Conservation (phyloP, 805 yeast genomes). For the Kodamaea hsintzibuensis region DNA sequence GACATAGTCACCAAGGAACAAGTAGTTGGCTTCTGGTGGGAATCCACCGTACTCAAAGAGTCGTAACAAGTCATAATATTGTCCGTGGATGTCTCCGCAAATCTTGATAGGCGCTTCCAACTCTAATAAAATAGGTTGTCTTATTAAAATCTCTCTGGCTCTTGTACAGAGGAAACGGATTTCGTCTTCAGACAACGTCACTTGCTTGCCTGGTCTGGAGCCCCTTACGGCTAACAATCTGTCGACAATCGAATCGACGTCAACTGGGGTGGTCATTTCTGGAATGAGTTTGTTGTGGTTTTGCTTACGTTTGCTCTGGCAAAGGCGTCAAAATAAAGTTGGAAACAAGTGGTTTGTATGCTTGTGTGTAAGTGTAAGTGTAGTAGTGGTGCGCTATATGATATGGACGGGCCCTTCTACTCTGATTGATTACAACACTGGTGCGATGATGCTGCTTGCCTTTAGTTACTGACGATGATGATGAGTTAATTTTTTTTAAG, state of each 20-base stretch:
- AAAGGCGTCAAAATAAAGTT: not conserved
- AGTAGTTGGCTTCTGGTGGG: slow-evolving; percentile 57
- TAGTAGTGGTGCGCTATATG: not conserved
- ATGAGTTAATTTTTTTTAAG: slow-evolving; percentile 9
- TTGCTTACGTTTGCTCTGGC: not conserved
- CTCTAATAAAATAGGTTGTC: slow-evolving; percentile 93
- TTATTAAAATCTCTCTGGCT: slow-evolving; percentile 97
- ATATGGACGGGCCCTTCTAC: not conserved
- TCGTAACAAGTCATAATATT: slow-evolving; percentile 53
- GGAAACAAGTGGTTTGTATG: not conserved
- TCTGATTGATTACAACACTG: slow-evolving; percentile 8
- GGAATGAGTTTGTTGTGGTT: not conserved
- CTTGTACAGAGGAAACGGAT: slow-evolving; percentile 94
- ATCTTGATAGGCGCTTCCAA: slow-evolving; percentile 96
- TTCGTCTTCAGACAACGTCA: slow-evolving; percentile 89
- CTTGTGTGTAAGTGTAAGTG: not conserved
- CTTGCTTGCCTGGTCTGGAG: slow-evolving; percentile 97
- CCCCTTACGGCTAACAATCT: slow-evolving; percentile 97
- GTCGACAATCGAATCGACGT: slow-evolving; percentile 95
- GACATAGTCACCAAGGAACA: slow-evolving; percentile 60
- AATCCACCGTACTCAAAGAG: slow-evolving; percentile 60
- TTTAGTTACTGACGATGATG: slow-evolving; percentile 6
- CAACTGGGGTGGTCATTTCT: slow-evolving; percentile 29
- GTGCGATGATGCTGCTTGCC: slow-evolving; percentile 6
- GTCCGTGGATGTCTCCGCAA: slow-evolving; percentile 96